A percentile compares a stretch with the other conserved stretches of the same genome.
These are phyloP conservation scores for Astragalus membranaceus DNA, from an alignment of 306 rosid genomes.

Conservation along the genomic window DNA sequence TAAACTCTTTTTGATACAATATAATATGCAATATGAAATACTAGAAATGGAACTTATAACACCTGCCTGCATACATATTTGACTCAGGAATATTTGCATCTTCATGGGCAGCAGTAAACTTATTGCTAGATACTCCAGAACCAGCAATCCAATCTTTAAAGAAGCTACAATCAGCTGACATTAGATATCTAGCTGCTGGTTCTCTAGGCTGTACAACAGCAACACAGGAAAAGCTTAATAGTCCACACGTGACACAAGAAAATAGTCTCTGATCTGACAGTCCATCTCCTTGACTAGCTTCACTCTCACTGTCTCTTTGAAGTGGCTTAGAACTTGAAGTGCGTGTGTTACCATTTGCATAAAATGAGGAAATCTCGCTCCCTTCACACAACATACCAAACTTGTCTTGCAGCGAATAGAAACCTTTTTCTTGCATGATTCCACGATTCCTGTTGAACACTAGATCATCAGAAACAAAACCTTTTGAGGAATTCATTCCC, in stretches of 20 bases:
- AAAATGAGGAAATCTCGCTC: slow-evolving; percentile 36
- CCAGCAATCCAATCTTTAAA: slow-evolving; percentile 78
- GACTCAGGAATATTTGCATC: slow-evolving; percentile 35
- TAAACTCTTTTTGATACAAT: background rate
- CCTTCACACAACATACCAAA: slow-evolving; percentile 43
- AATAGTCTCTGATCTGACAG: slow-evolving; percentile 83
- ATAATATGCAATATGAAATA: slow-evolving; percentile 16
- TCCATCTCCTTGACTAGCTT: slow-evolving; percentile 45
- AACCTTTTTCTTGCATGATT: slow-evolving; percentile 42
- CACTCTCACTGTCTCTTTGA: slow-evolving; percentile 33
- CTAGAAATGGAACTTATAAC: slow-evolving; percentile 8
- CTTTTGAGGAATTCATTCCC: slow-evolving; percentile 46
- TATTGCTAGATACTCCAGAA: slow-evolving; percentile 50
- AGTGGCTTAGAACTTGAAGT: slow-evolving; percentile 42
- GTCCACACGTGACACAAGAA: slow-evolving; percentile 96
- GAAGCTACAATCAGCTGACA: slow-evolving; percentile 90
- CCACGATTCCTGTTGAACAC: slow-evolving; percentile 44
- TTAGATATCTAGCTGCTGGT: slow-evolving; percentile 77
- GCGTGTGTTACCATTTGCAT: slow-evolving; percentile 28
- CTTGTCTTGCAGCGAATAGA: slow-evolving; percentile 49
- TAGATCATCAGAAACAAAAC: slow-evolving; percentile 65
- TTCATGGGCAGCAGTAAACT: slow-evolving; percentile 24
- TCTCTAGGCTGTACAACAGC: slow-evolving; percentile 91
- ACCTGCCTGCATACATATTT: slow-evolving; percentile 48
- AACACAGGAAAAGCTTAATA: slow-evolving; percentile 86